These are phyloP conservation scores for Talaromyces sp. DNA, from an alignment of 2,329 filamentous ascomycete species.

Conservation along the genomic window DNA sequence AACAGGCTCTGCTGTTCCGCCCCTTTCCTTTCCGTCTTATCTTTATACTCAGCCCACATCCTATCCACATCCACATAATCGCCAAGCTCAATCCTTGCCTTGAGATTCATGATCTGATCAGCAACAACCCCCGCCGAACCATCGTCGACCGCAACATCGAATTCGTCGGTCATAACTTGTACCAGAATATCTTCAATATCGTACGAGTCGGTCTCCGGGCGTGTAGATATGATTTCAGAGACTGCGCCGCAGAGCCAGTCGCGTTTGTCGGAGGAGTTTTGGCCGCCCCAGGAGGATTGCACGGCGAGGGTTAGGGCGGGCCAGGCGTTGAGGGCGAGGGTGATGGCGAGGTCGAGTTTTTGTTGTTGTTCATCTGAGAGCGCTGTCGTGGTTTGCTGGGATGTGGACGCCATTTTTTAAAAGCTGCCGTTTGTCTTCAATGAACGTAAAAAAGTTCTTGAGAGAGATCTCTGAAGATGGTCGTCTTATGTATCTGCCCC, in stretches of 20 bases:
- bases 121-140: constrained; percentile 74
- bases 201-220: constrained; percentile 62
- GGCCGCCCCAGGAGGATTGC: constrained; percentile 80
- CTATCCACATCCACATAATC: constrained; percentile 49
- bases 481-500: not conserved
- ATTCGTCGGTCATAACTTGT: constrained; percentile 92
- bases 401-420: constrained; percentile 12
- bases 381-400: not conserved
- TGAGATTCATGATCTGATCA: constrained; percentile 63
- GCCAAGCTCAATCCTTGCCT: constrained; percentile 60
- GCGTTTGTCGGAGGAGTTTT: constrained; percentile 76
- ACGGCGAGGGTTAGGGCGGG: constrained; percentile 81
- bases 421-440: no score
- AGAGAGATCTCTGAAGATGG: no score
- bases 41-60: constrained; percentile 49
- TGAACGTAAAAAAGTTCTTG: no score
- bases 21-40: constrained; percentile 33
- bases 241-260: constrained; percentile 93
- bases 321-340: constrained; percentile 82
- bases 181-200: constrained; percentile 81
- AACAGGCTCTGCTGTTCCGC: constrained; percentile 30
- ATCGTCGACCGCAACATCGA: constrained; percentile 88
- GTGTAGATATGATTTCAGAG: constrained; percentile 65
- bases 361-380: constrained; percentile 3
- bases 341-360: constrained; percentile 80